Percentiles rank a stretch among this genome's conserved stretches.
Evolutionary conservation across 176 grass and related monocot species (phyloP).

Genomic region (Lolium rigidum): DNA sequence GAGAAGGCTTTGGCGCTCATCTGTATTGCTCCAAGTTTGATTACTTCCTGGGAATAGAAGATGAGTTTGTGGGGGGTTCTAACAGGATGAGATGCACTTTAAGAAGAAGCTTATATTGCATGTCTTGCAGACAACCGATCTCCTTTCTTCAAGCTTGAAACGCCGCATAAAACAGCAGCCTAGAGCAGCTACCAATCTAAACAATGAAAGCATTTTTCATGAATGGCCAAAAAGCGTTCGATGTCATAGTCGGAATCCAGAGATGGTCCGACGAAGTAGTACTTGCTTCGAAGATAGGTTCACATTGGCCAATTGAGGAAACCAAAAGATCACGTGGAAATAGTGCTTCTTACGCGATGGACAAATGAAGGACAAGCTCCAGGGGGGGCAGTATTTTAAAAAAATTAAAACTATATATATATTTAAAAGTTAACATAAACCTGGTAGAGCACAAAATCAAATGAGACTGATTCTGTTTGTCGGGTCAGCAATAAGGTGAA

Average conservation of each 20-base stretch:
- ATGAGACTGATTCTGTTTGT: neutral
- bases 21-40: conserved; percentile 1
- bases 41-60: conserved; percentile 17
- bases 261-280: conserved; percentile 27
- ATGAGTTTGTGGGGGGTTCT: conserved; percentile 24
- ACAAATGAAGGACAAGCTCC: too few species aligned
- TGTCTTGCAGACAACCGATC: conserved; percentile 79
- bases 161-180: conserved; percentile 29
- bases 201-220: conserved; percentile 14
- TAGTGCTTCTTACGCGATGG: neutral
- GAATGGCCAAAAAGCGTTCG: conserved; percentile 20
- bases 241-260: conserved; percentile 46
- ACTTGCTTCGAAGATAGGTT: conserved; percentile 43
- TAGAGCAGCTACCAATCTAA: conserved; percentile 41
- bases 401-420: too few species aligned
- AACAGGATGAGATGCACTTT: conserved; percentile 48
- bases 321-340: neutral
- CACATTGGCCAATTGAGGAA: conserved; percentile 3
- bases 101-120: conserved; percentile 60
- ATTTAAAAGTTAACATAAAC: too few species aligned
- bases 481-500: neutral
- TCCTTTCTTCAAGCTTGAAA: conserved; percentile 72
- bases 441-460: neutral
- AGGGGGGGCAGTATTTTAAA: too few species aligned
- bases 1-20: conserved; percentile 38